A percentile compares a stretch with the other conserved stretches of the same genome.
These are phyloP conservation scores for Eleusine coracana DNA, from an alignment of 176 grass and related monocot genomes.

Conservation along the genomic window DNA sequence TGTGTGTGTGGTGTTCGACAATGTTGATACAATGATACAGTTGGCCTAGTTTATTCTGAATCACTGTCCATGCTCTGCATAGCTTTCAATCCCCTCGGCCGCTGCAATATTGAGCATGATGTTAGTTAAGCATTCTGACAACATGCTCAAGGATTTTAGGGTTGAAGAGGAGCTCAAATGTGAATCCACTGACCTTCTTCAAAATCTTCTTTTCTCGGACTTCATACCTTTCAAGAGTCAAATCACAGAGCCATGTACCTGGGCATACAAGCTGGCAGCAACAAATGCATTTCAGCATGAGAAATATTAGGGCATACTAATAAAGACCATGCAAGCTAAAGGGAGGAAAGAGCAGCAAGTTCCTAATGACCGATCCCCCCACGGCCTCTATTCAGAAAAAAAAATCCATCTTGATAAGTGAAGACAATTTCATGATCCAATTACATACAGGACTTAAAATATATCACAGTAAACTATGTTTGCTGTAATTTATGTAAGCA, in stretches of 20 bases:
- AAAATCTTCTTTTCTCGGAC: conserved; percentile 79
- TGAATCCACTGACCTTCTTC: conserved; percentile 58
- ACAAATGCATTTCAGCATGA: conserved; percentile 5
- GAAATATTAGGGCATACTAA: conserved; percentile 3
- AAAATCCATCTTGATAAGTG: too few relatives aligned
- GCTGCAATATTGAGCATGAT: conserved; percentile 33
- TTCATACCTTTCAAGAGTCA: conserved; percentile 82
- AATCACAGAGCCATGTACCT: conserved; percentile 75
- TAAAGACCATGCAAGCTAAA: not conserved
- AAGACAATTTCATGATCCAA: too few relatives aligned
- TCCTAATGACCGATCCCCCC: not conserved
- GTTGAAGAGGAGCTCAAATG: not conserved
- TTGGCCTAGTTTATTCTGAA: conserved; percentile 47
- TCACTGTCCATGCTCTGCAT: conserved; percentile 57
- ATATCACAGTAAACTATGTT: not conserved
- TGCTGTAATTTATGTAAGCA: not conserved
- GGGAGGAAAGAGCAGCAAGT: not conserved
- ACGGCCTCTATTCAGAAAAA: not conserved
- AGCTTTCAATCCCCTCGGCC: conserved; percentile 54
- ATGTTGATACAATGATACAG: not conserved
- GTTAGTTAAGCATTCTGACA: not conserved
- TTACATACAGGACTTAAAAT: too few relatives aligned
- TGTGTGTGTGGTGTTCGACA: not conserved
- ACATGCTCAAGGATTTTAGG: not conserved
- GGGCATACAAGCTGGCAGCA: conserved; percentile 69